A percentile compares a stretch with the other conserved stretches of the same genome.
Conservation (phyloP, 345 rosid genomes). For the Boechera stricta region DNA sequence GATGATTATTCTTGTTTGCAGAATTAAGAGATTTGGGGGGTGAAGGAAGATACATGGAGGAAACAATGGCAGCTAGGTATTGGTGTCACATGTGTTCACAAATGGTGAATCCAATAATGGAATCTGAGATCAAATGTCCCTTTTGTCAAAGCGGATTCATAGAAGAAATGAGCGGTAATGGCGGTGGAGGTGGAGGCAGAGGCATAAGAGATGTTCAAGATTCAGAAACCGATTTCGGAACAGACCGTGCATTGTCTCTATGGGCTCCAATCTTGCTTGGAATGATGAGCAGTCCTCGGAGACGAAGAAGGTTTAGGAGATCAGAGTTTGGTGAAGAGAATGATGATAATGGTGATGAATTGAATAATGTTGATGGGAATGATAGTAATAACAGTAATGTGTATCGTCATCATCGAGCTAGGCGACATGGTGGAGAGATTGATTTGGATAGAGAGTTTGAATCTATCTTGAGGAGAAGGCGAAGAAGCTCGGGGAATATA, state of each 20-base stretch:
- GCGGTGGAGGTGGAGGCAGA: background rate
- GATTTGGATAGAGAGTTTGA: conserved; percentile 74
- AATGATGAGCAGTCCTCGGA: conserved; percentile 72
- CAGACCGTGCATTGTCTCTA: conserved; percentile 75
- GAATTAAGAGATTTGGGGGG: conserved; percentile 22
- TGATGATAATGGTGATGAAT: conserved; percentile 42
- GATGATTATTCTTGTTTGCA: conserved; percentile 11
- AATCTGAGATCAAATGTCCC: conserved; percentile 87
- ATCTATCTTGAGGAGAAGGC: conserved; percentile 62
- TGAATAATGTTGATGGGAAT: conserved; percentile 51
- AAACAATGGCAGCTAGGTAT: conserved; percentile 50
- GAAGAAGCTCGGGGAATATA: conserved; percentile 75
- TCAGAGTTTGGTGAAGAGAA: conserved; percentile 59
- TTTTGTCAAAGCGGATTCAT: conserved; percentile 58
- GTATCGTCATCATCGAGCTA: conserved; percentile 44
- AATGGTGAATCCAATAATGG: conserved; percentile 69
- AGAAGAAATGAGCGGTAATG: conserved; percentile 42
- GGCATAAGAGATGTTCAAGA: conserved; percentile 37
- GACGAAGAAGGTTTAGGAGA: conserved; percentile 63
- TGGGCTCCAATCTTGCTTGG: conserved; percentile 91
- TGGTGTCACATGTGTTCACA: conserved; percentile 83
- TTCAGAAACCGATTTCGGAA: conserved; percentile 66
- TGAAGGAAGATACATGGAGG: conserved; percentile 57
- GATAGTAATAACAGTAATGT: conserved; percentile 45
- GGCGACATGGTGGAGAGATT: conserved; percentile 55